Evolutionary conservation across 306 rosid species (phyloP), one percentile per base, ranked within the genome.

Genomic region (Fagus sylvatica): DNA sequence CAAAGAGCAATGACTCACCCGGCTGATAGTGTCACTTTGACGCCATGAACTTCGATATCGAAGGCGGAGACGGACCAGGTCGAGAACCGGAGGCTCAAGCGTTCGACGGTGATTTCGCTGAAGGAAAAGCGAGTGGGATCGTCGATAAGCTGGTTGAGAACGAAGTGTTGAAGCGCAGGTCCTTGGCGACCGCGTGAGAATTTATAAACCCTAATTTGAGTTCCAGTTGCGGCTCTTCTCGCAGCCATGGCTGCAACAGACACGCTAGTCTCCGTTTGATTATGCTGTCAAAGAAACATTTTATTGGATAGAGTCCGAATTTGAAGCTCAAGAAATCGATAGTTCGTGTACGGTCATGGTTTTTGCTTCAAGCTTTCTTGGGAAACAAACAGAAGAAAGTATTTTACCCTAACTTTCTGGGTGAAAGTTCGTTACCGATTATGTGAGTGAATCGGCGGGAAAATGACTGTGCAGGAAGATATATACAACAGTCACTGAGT

Each of bases 181-280:
- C 79, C 65, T 72, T 80, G 30, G 81, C 87, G 30, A 83, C 86
- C 64, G 84, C 90, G 32, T 32, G 54, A 16, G 97, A 94, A 57
- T 80, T 78, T 15, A 81, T 16, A 43, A 94, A 54, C 83, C 98
- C 98, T 74, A 92, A 74, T 53, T 86, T 62, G 55, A 92, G 53
- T 51, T 84, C 79, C 54, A 94, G 80, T 10, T 90, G 91, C 4
- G 95, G 91, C 61, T 89, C 91, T 46, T 85, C 91, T 3, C 55
- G 86, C 1, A 94, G 71, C 98, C 97, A 92, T 80, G 97, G 97
- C 80, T 76, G 90, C 12, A 94, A 88, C 74, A 90, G 88, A 83
- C 93, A 81, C 73, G 86, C 85, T 34, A 90, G 86, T 56, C 82
- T 89, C 90, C 90, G 88, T 70, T 80, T 84, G 79, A 88, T 46